A percentile compares a stretch with the other conserved stretches of the same genome.
Conservation (phyloP, 305 asterid genomes). For the Euphrasia arctica region DNA sequence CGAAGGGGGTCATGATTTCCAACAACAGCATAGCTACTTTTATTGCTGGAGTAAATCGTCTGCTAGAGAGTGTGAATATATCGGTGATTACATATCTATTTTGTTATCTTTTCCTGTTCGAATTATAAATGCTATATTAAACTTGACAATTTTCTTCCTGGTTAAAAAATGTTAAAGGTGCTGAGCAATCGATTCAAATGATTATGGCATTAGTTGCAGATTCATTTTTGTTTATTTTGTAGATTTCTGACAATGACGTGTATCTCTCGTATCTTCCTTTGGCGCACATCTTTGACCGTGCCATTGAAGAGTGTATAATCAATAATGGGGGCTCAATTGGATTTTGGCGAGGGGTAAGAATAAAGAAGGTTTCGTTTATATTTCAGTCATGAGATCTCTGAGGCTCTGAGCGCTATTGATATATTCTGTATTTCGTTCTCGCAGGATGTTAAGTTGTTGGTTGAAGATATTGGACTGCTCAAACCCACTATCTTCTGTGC, state of each 20-base stretch:
- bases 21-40: slow-evolving; percentile 76
- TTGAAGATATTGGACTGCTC: slow-evolving; percentile 81
- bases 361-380: slow-evolving; percentile 42
- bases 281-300: slow-evolving; percentile 97
- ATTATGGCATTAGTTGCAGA: slow-evolving; percentile 12
- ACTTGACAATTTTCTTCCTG: neutral
- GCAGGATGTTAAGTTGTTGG: slow-evolving; percentile 88
- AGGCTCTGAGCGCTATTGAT: slow-evolving; percentile 11
- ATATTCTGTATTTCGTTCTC: slow-evolving; percentile 23
- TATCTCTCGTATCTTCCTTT: slow-evolving; percentile 88
- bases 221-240: slow-evolving; percentile 33
- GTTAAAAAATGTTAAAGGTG: slow-evolving; percentile 16
- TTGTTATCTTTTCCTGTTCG: slow-evolving; percentile 15
- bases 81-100: slow-evolving; percentile 42
- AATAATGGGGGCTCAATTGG: slow-evolving; percentile 89
- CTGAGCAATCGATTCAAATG: slow-evolving; percentile 19
- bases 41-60: slow-evolving; percentile 71
- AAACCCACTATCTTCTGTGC: slow-evolving; percentile 94
- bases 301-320: slow-evolving; percentile 81
- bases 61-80: slow-evolving; percentile 66
- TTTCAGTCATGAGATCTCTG: slow-evolving; percentile 11
- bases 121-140: slow-evolving; percentile 11
- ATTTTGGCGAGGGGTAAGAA: slow-evolving; percentile 98
- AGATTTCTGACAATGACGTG: slow-evolving; percentile 66
- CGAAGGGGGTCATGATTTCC: slow-evolving; percentile 95